Evolutionary conservation across 2,329 filamentous ascomycete species (phyloP).

Genomic region (Fusarium chlamydosporum): DNA sequence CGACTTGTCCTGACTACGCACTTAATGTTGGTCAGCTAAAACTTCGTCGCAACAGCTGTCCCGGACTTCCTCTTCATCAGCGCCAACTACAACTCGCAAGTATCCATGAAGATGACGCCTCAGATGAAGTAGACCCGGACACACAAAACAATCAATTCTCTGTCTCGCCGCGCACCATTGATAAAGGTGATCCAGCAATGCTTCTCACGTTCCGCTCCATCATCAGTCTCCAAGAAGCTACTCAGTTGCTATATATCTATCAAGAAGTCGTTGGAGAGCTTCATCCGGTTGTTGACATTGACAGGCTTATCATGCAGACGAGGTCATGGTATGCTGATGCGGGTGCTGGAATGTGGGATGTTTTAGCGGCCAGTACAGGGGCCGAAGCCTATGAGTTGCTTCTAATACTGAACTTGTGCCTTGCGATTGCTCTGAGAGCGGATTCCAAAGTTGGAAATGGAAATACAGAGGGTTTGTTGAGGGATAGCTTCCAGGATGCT

Average conservation of each 20-base stretch:
- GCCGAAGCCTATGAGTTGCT: slow-evolving; percentile 22
- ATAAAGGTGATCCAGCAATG: slow-evolving; percentile 28
- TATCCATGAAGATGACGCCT: slow-evolving; percentile 30
- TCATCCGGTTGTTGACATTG: slow-evolving; percentile 32
- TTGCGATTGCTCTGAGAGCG: slow-evolving; percentile 27
- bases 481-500: slow-evolving; percentile 35
- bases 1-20: slow-evolving; percentile 50
- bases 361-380: slow-evolving; percentile 20
- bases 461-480: slow-evolving; percentile 19
- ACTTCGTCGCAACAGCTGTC: slow-evolving; percentile 21
- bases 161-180: slow-evolving; percentile 1
- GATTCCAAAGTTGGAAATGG: slow-evolving; percentile 7
- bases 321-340: slow-evolving; percentile 33
- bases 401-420: slow-evolving; percentile 25
- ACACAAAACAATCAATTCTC: slow-evolving; percentile 6
- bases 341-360: slow-evolving; percentile 24
- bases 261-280: slow-evolving; percentile 34
- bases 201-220: slow-evolving; percentile 31
- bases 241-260: slow-evolving; percentile 27
- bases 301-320: slow-evolving; percentile 18
- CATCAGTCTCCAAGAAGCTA: slow-evolving; percentile 21
- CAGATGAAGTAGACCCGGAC: slow-evolving; percentile 11
- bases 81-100: slow-evolving; percentile 34
- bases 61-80: slow-evolving; percentile 18
- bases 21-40: slow-evolving; percentile 47